Base-by-base conservation (phyloP, 2,329 filamentous ascomycete genomes). In the Aspergillus fumigatus region DNA sequence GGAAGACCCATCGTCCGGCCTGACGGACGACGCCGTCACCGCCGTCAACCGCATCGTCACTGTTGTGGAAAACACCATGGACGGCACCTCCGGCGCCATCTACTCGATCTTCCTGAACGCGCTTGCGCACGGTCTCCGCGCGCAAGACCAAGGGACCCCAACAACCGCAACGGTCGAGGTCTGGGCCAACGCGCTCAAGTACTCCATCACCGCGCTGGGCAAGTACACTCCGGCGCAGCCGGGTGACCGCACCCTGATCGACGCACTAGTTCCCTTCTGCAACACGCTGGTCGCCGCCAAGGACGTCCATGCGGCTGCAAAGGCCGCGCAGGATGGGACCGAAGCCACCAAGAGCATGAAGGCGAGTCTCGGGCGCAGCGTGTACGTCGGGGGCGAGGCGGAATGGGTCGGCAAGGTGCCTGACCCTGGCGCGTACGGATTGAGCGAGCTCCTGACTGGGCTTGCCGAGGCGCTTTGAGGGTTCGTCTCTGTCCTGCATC, bases 51-150 rank as follows among this genome's bases (percentile, higher is more conserved):
- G 78, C 57, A 84, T 88, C 61, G 84, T 84, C 55, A 79, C 80
- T 29, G 80, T 86, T 1, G 84, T 90, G 17, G 88, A 90, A 69
- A 82, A 80, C 43, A 83, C 77, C 56, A 90, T 90, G 87, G 88
- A 89, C 67, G 88, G 88, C 51, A 90, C 88, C 2, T 88, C 85
- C 1, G 88, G 88, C n/a, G 88, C 88, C 25, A 81, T 90, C 54
- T 90, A 89, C 70, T 88, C 90, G 68, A 96, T 97, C 72, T 96
- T 96, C 80, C 80, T 96, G 59, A 96, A 96, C 71, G 86, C 91
- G 0, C 85, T 96, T 5, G 85, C 90, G 23, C 84, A 88, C 61
- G 86, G 83, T n/a, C 72, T 87, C 19, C 79, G 82, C 50, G 74
- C 77, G n/a, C 82, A 85, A 63, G 77, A 80, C 56, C 72, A 76